phyloP scores from a whole-genome alignment of 2,329 filamentous ascomycete genomes.

The Ascochyta koolunga region DNA sequence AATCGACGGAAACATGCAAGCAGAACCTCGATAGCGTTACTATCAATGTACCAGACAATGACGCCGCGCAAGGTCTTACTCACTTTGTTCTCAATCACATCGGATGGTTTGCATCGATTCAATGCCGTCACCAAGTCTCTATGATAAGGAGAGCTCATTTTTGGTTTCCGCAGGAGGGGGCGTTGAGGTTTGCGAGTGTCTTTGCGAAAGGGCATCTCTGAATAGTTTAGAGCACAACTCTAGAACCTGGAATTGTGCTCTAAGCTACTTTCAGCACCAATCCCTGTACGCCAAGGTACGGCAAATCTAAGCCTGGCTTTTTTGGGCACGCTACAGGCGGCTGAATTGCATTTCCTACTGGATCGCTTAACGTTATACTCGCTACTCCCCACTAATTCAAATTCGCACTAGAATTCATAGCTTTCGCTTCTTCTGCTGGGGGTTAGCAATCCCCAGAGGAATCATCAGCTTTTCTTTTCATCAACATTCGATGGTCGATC shows the following conservation, averaged over 20 bases:
- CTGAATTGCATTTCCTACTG: not conserved
- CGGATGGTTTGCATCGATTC: not conserved
- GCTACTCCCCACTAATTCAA: too few species aligned
- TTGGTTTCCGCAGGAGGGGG: not conserved
- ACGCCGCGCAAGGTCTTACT: not conserved
- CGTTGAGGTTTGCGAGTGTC: not conserved
- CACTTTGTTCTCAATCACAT: not conserved
- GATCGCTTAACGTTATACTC: not conserved
- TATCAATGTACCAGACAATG: not conserved
- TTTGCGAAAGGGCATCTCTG: not conserved
- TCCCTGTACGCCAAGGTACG: not conserved
- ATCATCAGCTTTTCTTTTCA: not conserved
- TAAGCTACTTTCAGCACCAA: not conserved
- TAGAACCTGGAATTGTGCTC: not conserved
- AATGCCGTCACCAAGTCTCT: not conserved
- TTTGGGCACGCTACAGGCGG: not conserved
- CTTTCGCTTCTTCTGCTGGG: not conserved
- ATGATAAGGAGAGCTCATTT: not conserved
- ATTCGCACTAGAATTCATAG: not conserved
- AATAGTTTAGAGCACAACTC: not conserved
- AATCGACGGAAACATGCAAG: not conserved
- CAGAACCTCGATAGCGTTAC: not conserved
- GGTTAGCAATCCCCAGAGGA: not conserved
- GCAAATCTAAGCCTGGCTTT: not conserved
- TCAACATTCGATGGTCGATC: too few species aligned